A percentile compares a stretch with the other conserved stretches of the same genome.
Evolutionary conservation across 495 filamentous ascomycete genomes (phyloP).

Genomic region (Aspergillus panamensis): DNA sequence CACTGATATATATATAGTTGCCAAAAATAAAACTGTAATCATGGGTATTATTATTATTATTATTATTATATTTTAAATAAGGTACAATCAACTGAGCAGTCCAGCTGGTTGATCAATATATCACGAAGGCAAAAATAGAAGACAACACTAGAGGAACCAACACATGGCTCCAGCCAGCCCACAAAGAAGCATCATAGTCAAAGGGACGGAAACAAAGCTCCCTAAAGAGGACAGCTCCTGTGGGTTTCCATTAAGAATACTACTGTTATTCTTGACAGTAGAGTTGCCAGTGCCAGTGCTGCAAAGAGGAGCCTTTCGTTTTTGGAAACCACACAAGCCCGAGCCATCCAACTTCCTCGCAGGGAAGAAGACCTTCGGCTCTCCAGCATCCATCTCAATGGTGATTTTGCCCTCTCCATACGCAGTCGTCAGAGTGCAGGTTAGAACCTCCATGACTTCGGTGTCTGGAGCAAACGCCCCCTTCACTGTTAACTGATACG

Average conservation of each 20-base stretch:
- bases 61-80: background rate
- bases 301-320: background rate
- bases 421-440: constrained; percentile 37
- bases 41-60: background rate
- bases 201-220: background rate
- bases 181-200: background rate
- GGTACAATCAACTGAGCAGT: background rate
- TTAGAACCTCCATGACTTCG: constrained; percentile 44
- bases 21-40: background rate
- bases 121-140: background rate
- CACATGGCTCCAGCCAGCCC: background rate
- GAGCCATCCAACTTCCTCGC: constrained; percentile 20
- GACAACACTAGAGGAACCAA: background rate
- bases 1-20: too few species aligned
- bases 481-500: constrained; percentile 41
- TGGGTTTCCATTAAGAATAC: background rate
- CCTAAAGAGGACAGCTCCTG: background rate
- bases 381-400: constrained; percentile 38
- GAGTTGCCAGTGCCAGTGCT: background rate
- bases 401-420: constrained; percentile 33
- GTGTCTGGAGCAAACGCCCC: constrained; percentile 35
- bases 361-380: constrained; percentile 43
- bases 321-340: constrained; percentile 25
- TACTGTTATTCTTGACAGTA: background rate
- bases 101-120: background rate